These are phyloP conservation scores for Pleoardoris graminearum DNA, from an alignment of 2,329 filamentous ascomycete species.

Conservation along the genomic window DNA sequence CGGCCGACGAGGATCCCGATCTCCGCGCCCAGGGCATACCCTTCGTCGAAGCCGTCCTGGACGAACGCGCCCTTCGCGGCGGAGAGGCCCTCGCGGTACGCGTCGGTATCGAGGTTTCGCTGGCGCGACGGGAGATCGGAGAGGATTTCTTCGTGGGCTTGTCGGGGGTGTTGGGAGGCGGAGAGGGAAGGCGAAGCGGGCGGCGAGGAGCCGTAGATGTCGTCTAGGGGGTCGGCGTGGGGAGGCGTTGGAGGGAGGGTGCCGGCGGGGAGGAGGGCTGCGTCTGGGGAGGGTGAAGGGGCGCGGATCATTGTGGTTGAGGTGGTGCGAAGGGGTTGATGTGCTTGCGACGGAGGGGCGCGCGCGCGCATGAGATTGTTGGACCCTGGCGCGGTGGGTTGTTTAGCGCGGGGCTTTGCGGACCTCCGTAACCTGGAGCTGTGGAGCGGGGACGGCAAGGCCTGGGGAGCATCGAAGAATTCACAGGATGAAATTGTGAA, in stretches of 20 bases:
- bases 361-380: too few species aligned
- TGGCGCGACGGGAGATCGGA: slow-evolving; percentile 77
- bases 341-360: neutral
- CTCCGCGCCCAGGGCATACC: slow-evolving; percentile 80
- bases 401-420: neutral
- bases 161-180: neutral
- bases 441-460: too few species aligned
- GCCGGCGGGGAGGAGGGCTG: slow-evolving; percentile 33
- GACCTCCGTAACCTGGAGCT: too few species aligned
- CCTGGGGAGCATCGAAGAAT: too few species aligned
- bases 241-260: slow-evolving; percentile 40
- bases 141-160: slow-evolving; percentile 49
- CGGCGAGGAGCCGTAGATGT: slow-evolving; percentile 47
- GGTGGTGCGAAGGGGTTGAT: neutral
- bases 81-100: slow-evolving; percentile 86
- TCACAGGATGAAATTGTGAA: neutral
- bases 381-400: neutral
- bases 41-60: slow-evolving; percentile 89
- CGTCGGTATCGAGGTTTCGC: slow-evolving; percentile 76
- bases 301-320: slow-evolving; percentile 19
- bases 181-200: slow-evolving; percentile 8
- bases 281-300: slow-evolving; percentile 30
- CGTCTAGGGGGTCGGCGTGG: slow-evolving; percentile 46
- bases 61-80: slow-evolving; percentile 74
- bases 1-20: slow-evolving; percentile 75